A percentile compares a stretch with the other conserved stretches of the same genome.
Evolutionary conservation across 2,329 filamentous ascomycete species (phyloP).

Genomic region (Pestalotiopsis sp.): DNA sequence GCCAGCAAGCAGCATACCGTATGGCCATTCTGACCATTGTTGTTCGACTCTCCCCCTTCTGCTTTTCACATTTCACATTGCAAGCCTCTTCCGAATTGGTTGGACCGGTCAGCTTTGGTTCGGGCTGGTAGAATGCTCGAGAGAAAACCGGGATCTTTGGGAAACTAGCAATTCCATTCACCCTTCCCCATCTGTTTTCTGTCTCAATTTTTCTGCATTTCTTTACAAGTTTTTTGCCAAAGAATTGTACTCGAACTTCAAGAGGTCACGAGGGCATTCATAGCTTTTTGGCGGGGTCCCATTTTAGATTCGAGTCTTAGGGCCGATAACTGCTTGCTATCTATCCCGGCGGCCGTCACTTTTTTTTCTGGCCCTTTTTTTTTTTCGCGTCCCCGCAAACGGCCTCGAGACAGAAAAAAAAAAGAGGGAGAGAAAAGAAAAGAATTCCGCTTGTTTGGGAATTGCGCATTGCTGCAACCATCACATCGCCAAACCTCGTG

Average conservation of each 20-base stretch:
- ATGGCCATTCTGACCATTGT: too few relatives aligned
- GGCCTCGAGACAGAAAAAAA: not conserved
- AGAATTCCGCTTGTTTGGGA: not conserved
- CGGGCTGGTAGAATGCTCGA: too few relatives aligned
- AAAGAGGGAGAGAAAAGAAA: not conserved
- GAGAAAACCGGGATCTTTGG: too few relatives aligned
- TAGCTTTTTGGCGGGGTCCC: not conserved
- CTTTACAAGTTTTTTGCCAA: not conserved
- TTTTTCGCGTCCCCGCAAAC: not conserved
- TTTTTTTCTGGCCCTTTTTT: not conserved
- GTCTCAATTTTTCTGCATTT: not conserved
- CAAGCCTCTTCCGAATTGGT: too few relatives aligned
- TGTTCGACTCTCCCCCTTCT: too few relatives aligned
- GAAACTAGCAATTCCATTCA: too few relatives aligned
- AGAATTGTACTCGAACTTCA: not conserved
- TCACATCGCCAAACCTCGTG: not conserved
- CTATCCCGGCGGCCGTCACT: not conserved
- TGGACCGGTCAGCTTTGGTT: too few relatives aligned
- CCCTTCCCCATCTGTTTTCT: too few relatives aligned
- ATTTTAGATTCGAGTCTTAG: not conserved
- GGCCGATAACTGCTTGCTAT: not conserved
- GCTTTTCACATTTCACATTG: too few relatives aligned
- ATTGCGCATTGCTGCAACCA: not conserved
- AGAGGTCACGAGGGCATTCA: not conserved
- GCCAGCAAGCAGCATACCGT: too few relatives aligned